phyloP scores from a whole-genome alignment of 1,284 basidiomycete genomes.

The Phellopilus nigrolimitatus region DNA sequence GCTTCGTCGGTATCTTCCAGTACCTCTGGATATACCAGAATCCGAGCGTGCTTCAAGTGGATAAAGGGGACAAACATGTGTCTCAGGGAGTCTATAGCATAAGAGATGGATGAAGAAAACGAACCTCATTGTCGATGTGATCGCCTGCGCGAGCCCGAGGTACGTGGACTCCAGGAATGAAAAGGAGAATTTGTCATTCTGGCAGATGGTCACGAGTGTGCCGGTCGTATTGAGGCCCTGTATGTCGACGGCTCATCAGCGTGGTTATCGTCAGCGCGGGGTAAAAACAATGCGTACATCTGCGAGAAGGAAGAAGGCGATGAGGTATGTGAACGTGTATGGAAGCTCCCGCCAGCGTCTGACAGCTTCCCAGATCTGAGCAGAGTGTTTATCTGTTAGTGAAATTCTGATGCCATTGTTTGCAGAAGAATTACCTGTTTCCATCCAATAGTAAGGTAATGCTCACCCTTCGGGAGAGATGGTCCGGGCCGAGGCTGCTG shows the following conservation, averaged over 20 bases:
- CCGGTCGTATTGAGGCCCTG: conserved; percentile 77
- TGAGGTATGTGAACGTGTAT: conserved; percentile 71
- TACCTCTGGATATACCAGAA: conserved; percentile 81
- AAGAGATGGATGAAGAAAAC: conserved; percentile 9
- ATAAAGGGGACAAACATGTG: neutral
- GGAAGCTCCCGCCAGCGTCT: conserved; percentile 70
- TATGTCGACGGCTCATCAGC: neutral
- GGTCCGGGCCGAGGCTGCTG: conserved; percentile 75
- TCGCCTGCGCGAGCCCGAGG: conserved; percentile 66
- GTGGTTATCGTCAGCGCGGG: too few species aligned
- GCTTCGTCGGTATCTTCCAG: conserved; percentile 73
- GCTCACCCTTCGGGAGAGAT: conserved; percentile 63
- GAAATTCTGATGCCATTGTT: neutral
- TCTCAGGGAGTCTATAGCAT: conserved; percentile 16
- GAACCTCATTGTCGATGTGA: conserved; percentile 55
- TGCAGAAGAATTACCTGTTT: conserved; percentile 48
- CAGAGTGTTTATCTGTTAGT: neutral
- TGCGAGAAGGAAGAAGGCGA: conserved; percentile 73
- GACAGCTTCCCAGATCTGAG: conserved; percentile 61
- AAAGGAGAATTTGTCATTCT: conserved; percentile 73
- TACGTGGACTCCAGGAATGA: conserved; percentile 76
- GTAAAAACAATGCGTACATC: too few species aligned
- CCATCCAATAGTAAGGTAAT: conserved; percentile 75
- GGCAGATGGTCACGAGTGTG: conserved; percentile 70
- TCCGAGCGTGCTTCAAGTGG: conserved; percentile 49